Percentiles rank a stretch among this genome's conserved stretches.
phyloP scores from a whole-genome alignment of 2,329 filamentous ascomycete species.

The Helotiales sp. region DNA sequence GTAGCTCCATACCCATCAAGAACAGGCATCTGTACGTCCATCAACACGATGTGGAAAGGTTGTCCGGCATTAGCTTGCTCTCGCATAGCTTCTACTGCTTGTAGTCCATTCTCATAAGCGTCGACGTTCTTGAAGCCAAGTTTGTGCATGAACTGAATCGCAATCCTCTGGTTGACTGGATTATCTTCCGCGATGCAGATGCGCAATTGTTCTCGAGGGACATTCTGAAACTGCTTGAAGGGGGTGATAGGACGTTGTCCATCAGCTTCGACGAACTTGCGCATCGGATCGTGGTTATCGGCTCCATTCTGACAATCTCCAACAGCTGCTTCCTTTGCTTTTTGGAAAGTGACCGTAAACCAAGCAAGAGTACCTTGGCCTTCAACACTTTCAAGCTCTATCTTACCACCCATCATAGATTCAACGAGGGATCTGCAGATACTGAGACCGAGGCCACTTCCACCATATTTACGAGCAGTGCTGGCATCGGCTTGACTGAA shows the following conservation, averaged over 20 bases:
- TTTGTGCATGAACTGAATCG: slow-evolving; percentile 84
- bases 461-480: slow-evolving; percentile 87
- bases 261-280: slow-evolving; percentile 44
- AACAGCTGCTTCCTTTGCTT: slow-evolving; percentile 65
- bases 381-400: slow-evolving; percentile 77
- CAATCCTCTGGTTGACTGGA: slow-evolving; percentile 90
- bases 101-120: slow-evolving; percentile 85
- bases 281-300: slow-evolving; percentile 34
- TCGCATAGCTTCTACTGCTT: slow-evolving; percentile 84
- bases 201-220: slow-evolving; percentile 76
- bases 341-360: slow-evolving; percentile 85
- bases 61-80: slow-evolving; percentile 68
- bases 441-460: slow-evolving; percentile 85
- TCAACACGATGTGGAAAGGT: slow-evolving; percentile 87
- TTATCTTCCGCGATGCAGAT: slow-evolving; percentile 97
- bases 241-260: slow-evolving; percentile 44
- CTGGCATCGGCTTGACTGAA: slow-evolving; percentile 93
- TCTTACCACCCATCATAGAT: slow-evolving; percentile 84
- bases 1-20: slow-evolving; percentile 93
- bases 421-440: slow-evolving; percentile 96
- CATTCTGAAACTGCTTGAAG: slow-evolving; percentile 66
- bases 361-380: slow-evolving; percentile 70
- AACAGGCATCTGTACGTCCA: slow-evolving; percentile 97
- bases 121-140: slow-evolving; percentile 80
- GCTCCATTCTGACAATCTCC: slow-evolving; percentile 50